These are phyloP conservation scores for Alisma plantagoaquatica DNA, from an alignment of 106 monocot genomes.

Conservation along the genomic window DNA sequence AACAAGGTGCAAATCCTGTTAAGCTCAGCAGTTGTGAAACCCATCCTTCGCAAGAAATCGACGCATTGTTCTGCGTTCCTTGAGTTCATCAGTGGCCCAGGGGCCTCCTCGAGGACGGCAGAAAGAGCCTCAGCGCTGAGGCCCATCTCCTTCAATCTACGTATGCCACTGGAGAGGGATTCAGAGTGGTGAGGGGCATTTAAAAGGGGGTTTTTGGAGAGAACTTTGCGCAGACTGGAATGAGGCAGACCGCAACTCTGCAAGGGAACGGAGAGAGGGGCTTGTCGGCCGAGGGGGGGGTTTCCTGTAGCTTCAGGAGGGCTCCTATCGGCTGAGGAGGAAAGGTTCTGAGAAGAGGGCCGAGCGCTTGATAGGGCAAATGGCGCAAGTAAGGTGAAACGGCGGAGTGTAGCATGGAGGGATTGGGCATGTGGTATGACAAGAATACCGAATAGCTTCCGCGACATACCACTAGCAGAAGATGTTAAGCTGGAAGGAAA, in stretches of 20 bases:
- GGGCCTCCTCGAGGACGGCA: slow-evolving; percentile 17
- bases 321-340: neutral
- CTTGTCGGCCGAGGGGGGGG: neutral
- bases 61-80: slow-evolving; percentile 14
- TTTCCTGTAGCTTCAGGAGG: neutral
- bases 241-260: slow-evolving; percentile 22
- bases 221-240: slow-evolving; percentile 16
- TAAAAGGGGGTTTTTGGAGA: slow-evolving; percentile 15
- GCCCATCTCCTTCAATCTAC: slow-evolving; percentile 38
- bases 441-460: too few relatives aligned
- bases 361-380: too few relatives aligned
- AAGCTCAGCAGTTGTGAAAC: slow-evolving; percentile 25
- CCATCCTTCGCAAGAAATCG: slow-evolving; percentile 26
- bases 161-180: too few relatives aligned
- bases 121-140: slow-evolving; percentile 29
- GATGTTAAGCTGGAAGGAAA: too few relatives aligned
- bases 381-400: too few relatives aligned
- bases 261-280: slow-evolving; percentile 12
- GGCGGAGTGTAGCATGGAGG: too few relatives aligned
- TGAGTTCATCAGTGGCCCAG: slow-evolving; percentile 5
- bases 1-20: slow-evolving; percentile 23
- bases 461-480: too few relatives aligned
- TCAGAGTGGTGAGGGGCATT: neutral
- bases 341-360: neutral
- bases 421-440: too few relatives aligned